Percentiles rank a stretch among this genome's conserved stretches.
Conservation (phyloP, 2,329 filamentous ascomycete species). For the Aspergillus niger region DNA sequence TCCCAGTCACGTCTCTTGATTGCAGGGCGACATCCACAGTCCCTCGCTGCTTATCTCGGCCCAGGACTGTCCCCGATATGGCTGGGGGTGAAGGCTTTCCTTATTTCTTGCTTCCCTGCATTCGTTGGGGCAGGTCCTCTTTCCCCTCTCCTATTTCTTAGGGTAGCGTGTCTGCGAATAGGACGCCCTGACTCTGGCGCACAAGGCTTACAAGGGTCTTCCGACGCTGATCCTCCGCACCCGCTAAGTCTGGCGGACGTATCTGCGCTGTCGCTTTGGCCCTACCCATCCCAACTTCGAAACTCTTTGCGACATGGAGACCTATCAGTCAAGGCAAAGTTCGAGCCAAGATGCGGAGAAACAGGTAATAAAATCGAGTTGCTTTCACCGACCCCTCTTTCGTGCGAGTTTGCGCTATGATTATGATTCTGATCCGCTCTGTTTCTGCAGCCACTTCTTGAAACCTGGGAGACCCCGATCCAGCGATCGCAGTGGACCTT, state of each 20-base stretch:
- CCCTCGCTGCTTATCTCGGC: neutral
- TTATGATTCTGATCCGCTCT: slow-evolving; percentile 7
- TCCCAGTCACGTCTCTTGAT: neutral
- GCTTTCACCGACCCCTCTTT: slow-evolving; percentile 2
- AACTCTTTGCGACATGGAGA: slow-evolving; percentile 9
- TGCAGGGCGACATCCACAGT: neutral
- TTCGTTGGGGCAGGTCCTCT: neutral
- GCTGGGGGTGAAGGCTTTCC: neutral
- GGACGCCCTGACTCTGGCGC: neutral
- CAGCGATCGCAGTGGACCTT: neutral
- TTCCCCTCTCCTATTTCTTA: neutral
- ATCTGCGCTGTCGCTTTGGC: neutral
- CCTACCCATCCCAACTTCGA: neutral
- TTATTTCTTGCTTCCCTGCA: neutral
- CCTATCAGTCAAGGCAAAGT: neutral
- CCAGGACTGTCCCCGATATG: neutral
- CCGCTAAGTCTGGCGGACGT: neutral
- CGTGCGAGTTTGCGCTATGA: neutral
- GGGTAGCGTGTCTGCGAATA: neutral
- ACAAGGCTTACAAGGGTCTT: neutral
- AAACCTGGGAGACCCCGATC: neutral
- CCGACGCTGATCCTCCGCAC: neutral
- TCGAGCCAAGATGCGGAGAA: slow-evolving; percentile 34
- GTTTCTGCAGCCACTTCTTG: slow-evolving; percentile 22
- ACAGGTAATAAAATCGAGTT: slow-evolving; percentile 24